Conservation (phyloP, 768 basidiomycete species). For the Mycena kentingensis region DNA sequence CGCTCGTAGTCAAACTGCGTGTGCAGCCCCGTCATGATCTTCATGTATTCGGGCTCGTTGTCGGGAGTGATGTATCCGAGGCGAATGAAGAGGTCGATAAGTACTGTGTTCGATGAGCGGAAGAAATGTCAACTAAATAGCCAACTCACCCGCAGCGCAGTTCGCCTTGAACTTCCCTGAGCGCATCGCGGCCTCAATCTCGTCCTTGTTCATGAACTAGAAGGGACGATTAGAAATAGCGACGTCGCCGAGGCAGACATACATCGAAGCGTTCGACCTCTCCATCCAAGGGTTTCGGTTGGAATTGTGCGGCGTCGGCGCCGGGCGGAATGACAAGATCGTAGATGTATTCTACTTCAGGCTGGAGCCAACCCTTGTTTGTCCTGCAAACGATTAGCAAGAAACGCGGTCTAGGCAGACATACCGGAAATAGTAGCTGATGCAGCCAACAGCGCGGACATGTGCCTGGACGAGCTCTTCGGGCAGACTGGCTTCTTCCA, state of each 20-base stretch:
- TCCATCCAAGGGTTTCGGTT: conserved; percentile 80
- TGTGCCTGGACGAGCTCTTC: conserved; percentile 63
- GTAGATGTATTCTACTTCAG: conserved; percentile 86
- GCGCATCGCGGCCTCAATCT: conserved; percentile 65
- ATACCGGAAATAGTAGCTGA: conserved; percentile 83
- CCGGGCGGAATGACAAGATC: conserved; percentile 71
- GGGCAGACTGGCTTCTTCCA: conserved; percentile 87
- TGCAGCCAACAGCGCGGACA: conserved; percentile 61
- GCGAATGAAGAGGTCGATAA: conserved; percentile 88
- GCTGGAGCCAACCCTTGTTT: conserved; percentile 76
- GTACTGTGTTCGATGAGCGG: conserved; percentile 45
- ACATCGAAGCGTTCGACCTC: conserved; percentile 96
- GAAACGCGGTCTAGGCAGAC: not conserved
- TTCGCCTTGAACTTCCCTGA: conserved; percentile 87
- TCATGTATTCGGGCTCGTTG: conserved; percentile 80
- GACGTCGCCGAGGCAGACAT: conserved; percentile 15
- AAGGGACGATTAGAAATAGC: not conserved
- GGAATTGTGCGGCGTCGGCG: conserved; percentile 49
- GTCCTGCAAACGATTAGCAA: conserved; percentile 41
- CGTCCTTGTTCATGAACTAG: conserved; percentile 67
- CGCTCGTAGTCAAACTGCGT: conserved; percentile 64
- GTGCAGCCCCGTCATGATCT: conserved; percentile 76
- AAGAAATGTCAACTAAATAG: not conserved
- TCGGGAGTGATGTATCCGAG: conserved; percentile 86
- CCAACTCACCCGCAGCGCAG: conserved; percentile 71